Evolutionary conservation across 2,329 filamentous ascomycete species (phyloP).

Genomic region (Trichoderma gracile): DNA sequence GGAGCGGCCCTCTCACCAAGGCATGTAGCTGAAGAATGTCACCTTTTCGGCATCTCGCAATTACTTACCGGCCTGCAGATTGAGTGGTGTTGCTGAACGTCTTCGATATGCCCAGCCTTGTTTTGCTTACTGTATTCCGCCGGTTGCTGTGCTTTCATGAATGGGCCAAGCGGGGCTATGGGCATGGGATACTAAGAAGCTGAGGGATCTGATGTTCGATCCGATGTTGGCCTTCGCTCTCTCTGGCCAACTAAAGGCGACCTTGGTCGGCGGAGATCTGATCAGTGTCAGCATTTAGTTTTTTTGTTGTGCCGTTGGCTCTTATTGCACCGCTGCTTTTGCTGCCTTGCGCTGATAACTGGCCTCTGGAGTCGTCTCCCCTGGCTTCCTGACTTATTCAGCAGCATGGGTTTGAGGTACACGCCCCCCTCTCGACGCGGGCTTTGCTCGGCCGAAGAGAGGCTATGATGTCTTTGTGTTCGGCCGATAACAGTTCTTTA

Average conservation of each 20-base stretch:
- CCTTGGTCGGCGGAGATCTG: too few relatives aligned
- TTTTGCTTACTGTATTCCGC: neutral
- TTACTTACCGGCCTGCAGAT: neutral
- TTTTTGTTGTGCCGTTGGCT: too few relatives aligned
- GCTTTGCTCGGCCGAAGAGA: constrained; percentile 8
- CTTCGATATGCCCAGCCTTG: neutral
- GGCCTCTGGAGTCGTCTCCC: neutral
- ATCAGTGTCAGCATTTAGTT: too few relatives aligned
- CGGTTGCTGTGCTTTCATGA: neutral
- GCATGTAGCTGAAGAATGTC: neutral
- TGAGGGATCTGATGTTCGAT: neutral
- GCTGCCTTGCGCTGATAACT: neutral
- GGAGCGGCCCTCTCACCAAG: neutral
- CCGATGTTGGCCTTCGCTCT: too few relatives aligned
- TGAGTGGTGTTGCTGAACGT: neutral
- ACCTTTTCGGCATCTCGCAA: constrained; percentile 1
- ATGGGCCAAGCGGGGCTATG: too few relatives aligned
- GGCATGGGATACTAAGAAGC: too few relatives aligned
- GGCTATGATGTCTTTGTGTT: neutral
- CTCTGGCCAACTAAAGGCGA: too few relatives aligned
- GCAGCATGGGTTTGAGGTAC: neutral
- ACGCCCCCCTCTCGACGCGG: neutral
- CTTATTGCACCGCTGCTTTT: too few relatives aligned
- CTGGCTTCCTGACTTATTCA: neutral
- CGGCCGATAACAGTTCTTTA: neutral